Conservation (phyloP, 352 stramenopile genomes). For the Achlya hypogyna region DNA sequence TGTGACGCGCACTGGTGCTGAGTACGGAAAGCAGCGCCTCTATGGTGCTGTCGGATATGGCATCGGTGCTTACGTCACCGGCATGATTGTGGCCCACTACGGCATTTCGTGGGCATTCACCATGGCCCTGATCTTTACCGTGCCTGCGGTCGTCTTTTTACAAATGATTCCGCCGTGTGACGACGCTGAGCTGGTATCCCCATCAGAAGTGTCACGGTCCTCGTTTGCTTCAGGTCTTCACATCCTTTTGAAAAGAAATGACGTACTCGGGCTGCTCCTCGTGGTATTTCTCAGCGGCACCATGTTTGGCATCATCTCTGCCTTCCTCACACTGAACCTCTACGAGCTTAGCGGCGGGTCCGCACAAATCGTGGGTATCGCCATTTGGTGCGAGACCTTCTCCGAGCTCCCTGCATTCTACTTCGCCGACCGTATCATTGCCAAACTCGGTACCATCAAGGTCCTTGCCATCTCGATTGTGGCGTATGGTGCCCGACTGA, state of each 20-base stretch:
- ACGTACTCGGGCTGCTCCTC: constrained; percentile 56
- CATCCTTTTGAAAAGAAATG: constrained; percentile 21
- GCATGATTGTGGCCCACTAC: constrained; percentile 43
- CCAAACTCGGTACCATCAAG: constrained; percentile 37
- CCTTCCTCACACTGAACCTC: constrained; percentile 61
- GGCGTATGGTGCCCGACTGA: constrained; percentile 47
- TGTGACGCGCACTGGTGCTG: constrained; percentile 43
- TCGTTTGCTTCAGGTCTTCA: constrained; percentile 7
- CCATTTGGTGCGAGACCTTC: constrained; percentile 55
- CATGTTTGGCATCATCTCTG: constrained; percentile 50
- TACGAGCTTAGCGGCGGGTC: constrained; percentile 63
- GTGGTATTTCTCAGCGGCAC: constrained; percentile 56
- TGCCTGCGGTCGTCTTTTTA: background rate
- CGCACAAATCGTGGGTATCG: constrained; percentile 49
- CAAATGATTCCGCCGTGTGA: constrained; percentile 1
- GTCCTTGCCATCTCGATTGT: constrained; percentile 45
- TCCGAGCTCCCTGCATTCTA: constrained; percentile 73
- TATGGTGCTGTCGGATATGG: constrained; percentile 68
- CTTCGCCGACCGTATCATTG: constrained; percentile 58
- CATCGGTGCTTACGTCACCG: constrained; percentile 51
- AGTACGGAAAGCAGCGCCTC: constrained; percentile 71
- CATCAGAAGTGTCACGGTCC: background rate
- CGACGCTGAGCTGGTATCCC: background rate
- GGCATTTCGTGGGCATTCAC: constrained; percentile 76
- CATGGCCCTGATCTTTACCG: constrained; percentile 15